These are phyloP conservation scores for Lolium perenne DNA, from an alignment of 176 grass and related monocot genomes.

Conservation along the genomic window DNA sequence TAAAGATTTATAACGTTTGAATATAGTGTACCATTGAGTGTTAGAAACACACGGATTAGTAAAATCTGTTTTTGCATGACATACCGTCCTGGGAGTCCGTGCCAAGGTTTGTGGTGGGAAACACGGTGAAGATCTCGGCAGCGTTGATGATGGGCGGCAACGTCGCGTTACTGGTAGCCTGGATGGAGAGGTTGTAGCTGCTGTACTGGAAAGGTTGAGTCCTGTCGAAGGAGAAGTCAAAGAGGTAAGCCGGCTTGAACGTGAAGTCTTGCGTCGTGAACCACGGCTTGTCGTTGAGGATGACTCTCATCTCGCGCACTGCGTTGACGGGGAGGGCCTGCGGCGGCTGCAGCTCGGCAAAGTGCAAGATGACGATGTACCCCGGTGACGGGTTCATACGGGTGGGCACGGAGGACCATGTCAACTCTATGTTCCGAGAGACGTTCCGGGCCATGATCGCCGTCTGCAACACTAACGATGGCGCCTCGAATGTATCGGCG, in stretches of 20 bases:
- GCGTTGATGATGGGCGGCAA: slow-evolving; percentile 71
- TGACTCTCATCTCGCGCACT: slow-evolving; percentile 45
- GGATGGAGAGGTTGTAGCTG: slow-evolving; percentile 42
- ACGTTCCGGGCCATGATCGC: slow-evolving; percentile 43
- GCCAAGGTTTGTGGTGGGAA: slow-evolving; percentile 24
- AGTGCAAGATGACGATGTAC: slow-evolving; percentile 35
- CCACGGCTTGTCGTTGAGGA: slow-evolving; percentile 30
- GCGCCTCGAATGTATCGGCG: neutral
- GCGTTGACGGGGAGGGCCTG: slow-evolving; percentile 32
- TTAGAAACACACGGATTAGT: too few relatives aligned
- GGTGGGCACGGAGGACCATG: neutral
- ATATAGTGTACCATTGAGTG: too few relatives aligned
- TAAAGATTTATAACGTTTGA: too few relatives aligned
- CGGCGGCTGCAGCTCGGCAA: slow-evolving; percentile 47
- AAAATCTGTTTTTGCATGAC: neutral
- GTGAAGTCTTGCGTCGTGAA: neutral
- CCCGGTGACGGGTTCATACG: slow-evolving; percentile 3
- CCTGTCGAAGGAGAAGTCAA: neutral
- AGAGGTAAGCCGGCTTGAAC: slow-evolving; percentile 32
- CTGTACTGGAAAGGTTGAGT: neutral
- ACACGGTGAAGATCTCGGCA: slow-evolving; percentile 49
- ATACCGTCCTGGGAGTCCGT: neutral
- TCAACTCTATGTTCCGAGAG: slow-evolving; percentile 45
- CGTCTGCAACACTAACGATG: slow-evolving; percentile 50
- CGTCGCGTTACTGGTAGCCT: slow-evolving; percentile 49